phyloP scores from a whole-genome alignment of 176 grass and related monocot species.

The Raddia distichophylla region DNA sequence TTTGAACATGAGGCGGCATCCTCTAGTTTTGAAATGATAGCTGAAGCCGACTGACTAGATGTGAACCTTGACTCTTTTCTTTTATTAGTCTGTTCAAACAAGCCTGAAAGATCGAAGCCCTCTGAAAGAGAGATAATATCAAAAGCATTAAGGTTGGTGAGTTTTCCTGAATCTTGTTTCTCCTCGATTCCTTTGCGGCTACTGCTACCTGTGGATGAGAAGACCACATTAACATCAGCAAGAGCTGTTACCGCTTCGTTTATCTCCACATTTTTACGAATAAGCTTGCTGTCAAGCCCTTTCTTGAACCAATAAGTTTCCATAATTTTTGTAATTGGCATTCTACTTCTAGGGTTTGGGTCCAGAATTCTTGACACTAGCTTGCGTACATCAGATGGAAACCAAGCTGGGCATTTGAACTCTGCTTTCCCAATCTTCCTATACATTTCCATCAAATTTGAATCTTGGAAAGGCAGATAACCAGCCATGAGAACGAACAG shows the following conservation, averaged over 20 bases:
- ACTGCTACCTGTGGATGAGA: constrained; percentile 29
- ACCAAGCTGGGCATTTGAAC: constrained; percentile 54
- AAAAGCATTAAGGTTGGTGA: constrained; percentile 54
- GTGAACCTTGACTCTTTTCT: constrained; percentile 50
- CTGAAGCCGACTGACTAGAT: constrained; percentile 44
- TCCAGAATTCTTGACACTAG: constrained; percentile 56
- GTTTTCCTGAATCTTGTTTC: constrained; percentile 30
- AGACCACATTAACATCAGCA: constrained; percentile 38
- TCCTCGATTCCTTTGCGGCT: neutral
- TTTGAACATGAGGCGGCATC: constrained; percentile 40
- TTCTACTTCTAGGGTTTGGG: constrained; percentile 50
- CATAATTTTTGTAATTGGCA: constrained; percentile 53
- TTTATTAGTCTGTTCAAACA: constrained; percentile 39
- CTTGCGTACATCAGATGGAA: constrained; percentile 41
- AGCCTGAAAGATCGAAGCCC: constrained; percentile 47
- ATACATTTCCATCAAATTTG: constrained; percentile 59
- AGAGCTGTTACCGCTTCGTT: constrained; percentile 24
- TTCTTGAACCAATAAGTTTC: constrained; percentile 58
- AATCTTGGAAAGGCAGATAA: constrained; percentile 53
- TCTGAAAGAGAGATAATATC: constrained; percentile 57
- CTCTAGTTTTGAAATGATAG: constrained; percentile 51
- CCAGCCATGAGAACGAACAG: constrained; percentile 57
- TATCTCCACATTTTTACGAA: constrained; percentile 37
- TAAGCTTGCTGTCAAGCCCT: constrained; percentile 45
- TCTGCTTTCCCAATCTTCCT: constrained; percentile 51